Evolutionary conservation across 164 flowering plant species (phyloP).

Genomic region (Berberis vulgaris): DNA sequence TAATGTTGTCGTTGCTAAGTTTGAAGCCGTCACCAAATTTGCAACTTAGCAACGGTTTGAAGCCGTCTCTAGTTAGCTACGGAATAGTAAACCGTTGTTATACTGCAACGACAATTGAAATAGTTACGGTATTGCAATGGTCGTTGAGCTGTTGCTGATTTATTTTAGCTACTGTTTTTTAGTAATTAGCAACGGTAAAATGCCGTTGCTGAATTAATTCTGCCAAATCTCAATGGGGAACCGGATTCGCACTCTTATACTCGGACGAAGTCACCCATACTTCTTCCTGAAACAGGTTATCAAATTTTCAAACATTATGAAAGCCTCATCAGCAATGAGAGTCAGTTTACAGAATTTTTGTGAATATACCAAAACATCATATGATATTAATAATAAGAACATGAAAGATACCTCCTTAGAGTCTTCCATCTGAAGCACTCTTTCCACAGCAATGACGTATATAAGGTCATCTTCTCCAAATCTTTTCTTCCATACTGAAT

Average conservation of each 20-base stretch:
- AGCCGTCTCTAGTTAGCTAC: too few relatives aligned
- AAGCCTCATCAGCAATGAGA: too few relatives aligned
- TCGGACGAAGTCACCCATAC: constrained; percentile 57
- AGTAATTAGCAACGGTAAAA: too few relatives aligned
- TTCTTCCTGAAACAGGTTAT: constrained; percentile 40
- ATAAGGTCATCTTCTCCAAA: constrained; percentile 59
- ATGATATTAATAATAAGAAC: neutral
- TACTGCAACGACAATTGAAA: too few relatives aligned
- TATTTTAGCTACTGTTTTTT: too few relatives aligned
- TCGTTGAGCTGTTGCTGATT: too few relatives aligned
- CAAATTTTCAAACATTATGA: neutral
- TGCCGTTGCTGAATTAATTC: too few relatives aligned
- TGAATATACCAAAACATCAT: neutral
- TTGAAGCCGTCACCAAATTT: too few relatives aligned
- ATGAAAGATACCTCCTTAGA: constrained; percentile 52
- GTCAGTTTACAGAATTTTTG: neutral
- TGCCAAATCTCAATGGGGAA: constrained; percentile 82
- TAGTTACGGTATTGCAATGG: too few relatives aligned
- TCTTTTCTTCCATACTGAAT: constrained; percentile 53
- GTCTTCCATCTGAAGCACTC: constrained; percentile 67
- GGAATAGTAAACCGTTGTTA: too few relatives aligned
- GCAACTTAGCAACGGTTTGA: too few relatives aligned
- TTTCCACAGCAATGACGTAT: constrained; percentile 48
- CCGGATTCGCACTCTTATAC: constrained; percentile 64
- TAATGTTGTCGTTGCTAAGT: too few relatives aligned